Evolutionary conservation across 2,329 filamentous ascomycete species (phyloP).

Genomic region (Leptosphaerulina australis): DNA sequence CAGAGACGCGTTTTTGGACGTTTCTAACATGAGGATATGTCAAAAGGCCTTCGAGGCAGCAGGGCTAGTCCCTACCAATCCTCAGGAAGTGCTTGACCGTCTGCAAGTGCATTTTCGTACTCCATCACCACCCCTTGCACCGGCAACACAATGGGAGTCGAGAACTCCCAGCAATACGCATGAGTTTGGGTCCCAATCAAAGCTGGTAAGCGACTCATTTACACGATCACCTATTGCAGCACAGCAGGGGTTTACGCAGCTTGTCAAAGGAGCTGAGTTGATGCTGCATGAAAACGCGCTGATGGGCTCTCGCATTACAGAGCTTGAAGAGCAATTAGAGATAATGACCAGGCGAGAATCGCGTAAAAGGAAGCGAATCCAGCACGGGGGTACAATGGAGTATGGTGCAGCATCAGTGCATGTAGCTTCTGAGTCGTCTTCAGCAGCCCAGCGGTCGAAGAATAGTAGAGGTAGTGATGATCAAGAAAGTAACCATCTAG

Average conservation of each 20-base stretch:
- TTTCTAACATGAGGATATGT: no score
- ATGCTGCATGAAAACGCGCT: slow-evolving; percentile 8
- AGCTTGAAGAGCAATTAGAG: slow-evolving; percentile 1
- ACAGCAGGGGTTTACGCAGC: neutral
- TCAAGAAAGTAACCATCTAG: no score
- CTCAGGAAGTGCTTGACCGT: no score
- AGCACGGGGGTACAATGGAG: slow-evolving; percentile 7
- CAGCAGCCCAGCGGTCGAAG: neutral
- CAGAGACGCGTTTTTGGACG: no score
- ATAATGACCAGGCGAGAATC: neutral
- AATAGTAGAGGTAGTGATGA: neutral
- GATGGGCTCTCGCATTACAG: neutral
- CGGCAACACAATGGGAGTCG: slow-evolving; percentile 17
- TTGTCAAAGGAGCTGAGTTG: neutral
- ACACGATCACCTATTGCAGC: slow-evolving; percentile 1
- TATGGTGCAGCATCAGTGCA: neutral
- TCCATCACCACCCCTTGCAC: no score
- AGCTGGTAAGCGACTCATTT: slow-evolving; percentile 16
- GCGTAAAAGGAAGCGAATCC: slow-evolving; percentile 21
- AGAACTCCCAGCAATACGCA: slow-evolving; percentile 21
- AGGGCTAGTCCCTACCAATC: no score
- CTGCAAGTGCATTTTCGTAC: no score
- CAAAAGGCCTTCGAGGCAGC: no score
- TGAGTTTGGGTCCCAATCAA: slow-evolving; percentile 20
- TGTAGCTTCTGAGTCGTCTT: neutral